phyloP scores from a whole-genome alignment of 169 alveolate genomes.

The Condylostoma magnum region DNA sequence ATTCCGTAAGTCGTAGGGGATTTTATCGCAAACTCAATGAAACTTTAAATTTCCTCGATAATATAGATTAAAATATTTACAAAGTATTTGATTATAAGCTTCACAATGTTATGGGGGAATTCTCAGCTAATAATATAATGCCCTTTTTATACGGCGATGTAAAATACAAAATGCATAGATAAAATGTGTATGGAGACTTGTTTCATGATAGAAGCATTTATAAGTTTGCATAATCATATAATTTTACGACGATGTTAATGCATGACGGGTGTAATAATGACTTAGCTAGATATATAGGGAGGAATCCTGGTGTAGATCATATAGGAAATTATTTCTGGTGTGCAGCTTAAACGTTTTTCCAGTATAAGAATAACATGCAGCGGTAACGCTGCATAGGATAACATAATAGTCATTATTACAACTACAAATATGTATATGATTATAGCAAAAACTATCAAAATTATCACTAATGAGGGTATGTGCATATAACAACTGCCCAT shows the following conservation, averaged over 20 bases:
- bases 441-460: constrained; percentile 5
- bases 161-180: neutral
- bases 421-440: constrained; percentile 9
- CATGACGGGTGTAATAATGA: constrained; percentile 20
- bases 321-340: constrained; percentile 17
- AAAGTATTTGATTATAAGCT: constrained; percentile 13
- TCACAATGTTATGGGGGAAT: constrained; percentile 22
- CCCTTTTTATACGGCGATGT: constrained; percentile 23
- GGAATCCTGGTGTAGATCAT: constrained; percentile 18
- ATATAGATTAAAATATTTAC: neutral
- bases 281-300: neutral
- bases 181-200: neutral
- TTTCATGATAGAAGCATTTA: constrained; percentile 9
- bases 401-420: constrained; percentile 8
- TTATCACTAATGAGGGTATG: neutral
- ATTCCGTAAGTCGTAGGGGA: constrained; percentile 19
- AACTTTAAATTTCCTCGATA: constrained; percentile 20
- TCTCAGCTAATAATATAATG: constrained; percentile 20
- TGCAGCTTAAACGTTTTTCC: constrained; percentile 11
- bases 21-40: constrained; percentile 21
- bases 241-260: constrained; percentile 15
- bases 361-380: neutral
- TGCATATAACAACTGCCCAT: constrained; percentile 29
- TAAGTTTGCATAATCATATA: neutral
- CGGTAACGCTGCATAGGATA: constrained; percentile 18